Evolutionary conservation across 2,329 filamentous ascomycete species (phyloP).

Genomic region (Monosporascus sp.): DNA sequence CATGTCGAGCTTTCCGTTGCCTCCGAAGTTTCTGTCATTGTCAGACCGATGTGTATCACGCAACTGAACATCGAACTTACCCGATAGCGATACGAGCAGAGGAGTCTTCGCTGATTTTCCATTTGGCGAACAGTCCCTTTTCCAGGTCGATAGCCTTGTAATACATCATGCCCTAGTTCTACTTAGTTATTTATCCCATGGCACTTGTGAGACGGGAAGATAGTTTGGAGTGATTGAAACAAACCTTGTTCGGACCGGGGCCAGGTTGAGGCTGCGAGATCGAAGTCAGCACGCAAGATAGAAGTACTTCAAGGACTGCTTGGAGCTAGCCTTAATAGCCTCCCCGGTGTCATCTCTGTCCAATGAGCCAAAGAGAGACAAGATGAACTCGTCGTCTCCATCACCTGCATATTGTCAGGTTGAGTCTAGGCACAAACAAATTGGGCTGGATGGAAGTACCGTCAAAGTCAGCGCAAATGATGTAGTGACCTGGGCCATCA

Average conservation of each 20-base stretch:
- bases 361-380: conserved; percentile 13
- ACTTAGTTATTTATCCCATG: no score
- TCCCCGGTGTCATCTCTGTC: conserved; percentile 2
- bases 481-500: no score
- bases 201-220: no score
- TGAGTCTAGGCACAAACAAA: no score
- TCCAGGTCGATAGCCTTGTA: conserved; percentile 17
- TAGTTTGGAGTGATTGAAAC: no score
- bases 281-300: no score
- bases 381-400: conserved; percentile 16
- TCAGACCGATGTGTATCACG: no score
- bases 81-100: conserved; percentile 5
- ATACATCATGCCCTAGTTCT: conserved; percentile 7
- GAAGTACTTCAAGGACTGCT: no score
- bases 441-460: no score
- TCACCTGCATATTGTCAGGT: conserved; percentile 4
- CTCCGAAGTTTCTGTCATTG: conserved; percentile 10
- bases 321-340: no score
- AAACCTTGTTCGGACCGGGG: conserved; percentile 5
- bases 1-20: conserved; percentile 10
- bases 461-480: no score
- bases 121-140: conserved; percentile 16
- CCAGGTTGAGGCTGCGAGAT: background rate
- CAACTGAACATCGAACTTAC: background rate
- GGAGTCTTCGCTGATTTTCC: conserved; percentile 9